These are phyloP conservation scores for Cylindricascospora bacillispora DNA, from an alignment of 1,139 yeast species.

Conservation along the genomic window DNA sequence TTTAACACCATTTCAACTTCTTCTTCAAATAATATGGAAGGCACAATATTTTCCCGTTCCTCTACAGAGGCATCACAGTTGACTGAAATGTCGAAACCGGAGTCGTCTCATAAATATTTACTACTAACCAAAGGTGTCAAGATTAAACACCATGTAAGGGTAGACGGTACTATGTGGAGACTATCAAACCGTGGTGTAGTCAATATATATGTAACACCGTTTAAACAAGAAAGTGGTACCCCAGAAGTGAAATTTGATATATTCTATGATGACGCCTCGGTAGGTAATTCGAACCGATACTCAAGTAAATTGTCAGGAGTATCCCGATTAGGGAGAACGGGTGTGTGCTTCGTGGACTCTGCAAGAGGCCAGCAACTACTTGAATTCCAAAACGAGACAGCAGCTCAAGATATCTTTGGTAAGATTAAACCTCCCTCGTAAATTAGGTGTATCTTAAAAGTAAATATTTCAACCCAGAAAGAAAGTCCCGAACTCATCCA, in stretches of 20 bases:
- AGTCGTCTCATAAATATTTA: too few species aligned
- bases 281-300: not conserved
- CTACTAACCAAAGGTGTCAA: slow-evolving; percentile 5
- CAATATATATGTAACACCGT: too few species aligned
- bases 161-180: slow-evolving; percentile 5
- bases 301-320: not conserved
- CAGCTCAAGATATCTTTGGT: too few species aligned
- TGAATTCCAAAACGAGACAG: too few species aligned
- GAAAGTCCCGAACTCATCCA: too few species aligned
- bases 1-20: slow-evolving; percentile 2
- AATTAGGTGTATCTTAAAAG: too few species aligned
- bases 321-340: slow-evolving; percentile 1
- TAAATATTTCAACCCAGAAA: too few species aligned
- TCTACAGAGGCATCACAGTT: not conserved
- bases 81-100: slow-evolving; percentile 1
- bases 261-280: not conserved
- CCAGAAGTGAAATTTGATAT: not conserved
- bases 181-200: slow-evolving; percentile 3
- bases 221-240: not conserved
- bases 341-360: not conserved
- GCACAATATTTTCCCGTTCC: not conserved
- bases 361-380: not conserved
- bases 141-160: slow-evolving; percentile 6
- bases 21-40: not conserved
- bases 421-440: too few species aligned